phyloP scores from a whole-genome alignment of 2,329 filamentous ascomycete genomes.

The Fusarium incarnatum region DNA sequence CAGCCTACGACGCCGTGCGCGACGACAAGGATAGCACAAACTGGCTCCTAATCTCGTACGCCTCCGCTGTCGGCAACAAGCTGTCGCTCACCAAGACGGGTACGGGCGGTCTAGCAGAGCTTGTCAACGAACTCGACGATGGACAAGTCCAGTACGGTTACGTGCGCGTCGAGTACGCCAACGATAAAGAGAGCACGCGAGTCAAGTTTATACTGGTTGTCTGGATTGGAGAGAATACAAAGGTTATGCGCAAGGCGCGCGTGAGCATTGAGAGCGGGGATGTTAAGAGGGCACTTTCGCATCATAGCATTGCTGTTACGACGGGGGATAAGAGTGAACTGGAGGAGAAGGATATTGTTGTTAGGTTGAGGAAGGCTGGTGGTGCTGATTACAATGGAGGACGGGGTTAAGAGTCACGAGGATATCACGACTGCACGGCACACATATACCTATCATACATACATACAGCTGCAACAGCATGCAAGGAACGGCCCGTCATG shows the following conservation, averaged over 20 bases:
- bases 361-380: slow-evolving; percentile 71
- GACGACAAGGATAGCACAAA: slow-evolving; percentile 73
- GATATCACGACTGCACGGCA: background rate
- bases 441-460: background rate
- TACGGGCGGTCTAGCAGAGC: slow-evolving; percentile 69
- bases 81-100: slow-evolving; percentile 69
- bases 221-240: slow-evolving; percentile 74
- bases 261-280: slow-evolving; percentile 75
- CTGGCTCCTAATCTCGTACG: slow-evolving; percentile 75
- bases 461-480: background rate
- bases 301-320: slow-evolving; percentile 74
- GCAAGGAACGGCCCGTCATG: slow-evolving; percentile 18
- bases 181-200: slow-evolving; percentile 75
- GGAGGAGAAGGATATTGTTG: slow-evolving; percentile 70
- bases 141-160: slow-evolving; percentile 74
- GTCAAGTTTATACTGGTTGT: slow-evolving; percentile 76
- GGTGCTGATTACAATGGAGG: slow-evolving; percentile 79
- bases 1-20: slow-evolving; percentile 75
- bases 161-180: slow-evolving; percentile 74
- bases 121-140: slow-evolving; percentile 67
- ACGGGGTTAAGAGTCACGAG: slow-evolving; percentile 57
- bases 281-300: slow-evolving; percentile 72
- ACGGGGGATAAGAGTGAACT: slow-evolving; percentile 70
- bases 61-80: slow-evolving; percentile 65
- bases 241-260: slow-evolving; percentile 76